Conservation (phyloP, 169 alveolate genomes). For the Cryptosporidium meleagridis region DNA sequence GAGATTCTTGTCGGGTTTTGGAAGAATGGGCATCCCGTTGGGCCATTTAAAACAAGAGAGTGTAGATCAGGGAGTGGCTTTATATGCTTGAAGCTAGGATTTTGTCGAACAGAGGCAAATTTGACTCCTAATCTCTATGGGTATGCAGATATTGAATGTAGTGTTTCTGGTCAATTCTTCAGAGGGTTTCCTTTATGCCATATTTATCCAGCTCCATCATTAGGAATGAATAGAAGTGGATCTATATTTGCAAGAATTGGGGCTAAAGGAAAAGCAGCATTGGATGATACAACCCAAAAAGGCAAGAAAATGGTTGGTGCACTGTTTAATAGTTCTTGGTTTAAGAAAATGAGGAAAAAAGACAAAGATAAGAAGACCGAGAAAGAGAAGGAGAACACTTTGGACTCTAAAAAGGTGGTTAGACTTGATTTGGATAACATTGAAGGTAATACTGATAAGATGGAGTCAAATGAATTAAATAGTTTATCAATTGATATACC, state of each 20-base stretch:
- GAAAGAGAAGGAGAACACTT: slow-evolving; percentile 39
- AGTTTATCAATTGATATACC: slow-evolving; percentile 1
- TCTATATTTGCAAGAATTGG: slow-evolving; percentile 64
- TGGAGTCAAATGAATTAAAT: neutral
- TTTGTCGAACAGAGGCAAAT: slow-evolving; percentile 30
- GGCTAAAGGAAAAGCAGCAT: slow-evolving; percentile 72
- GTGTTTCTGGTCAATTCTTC: slow-evolving; percentile 86
- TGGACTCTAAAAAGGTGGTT: slow-evolving; percentile 6
- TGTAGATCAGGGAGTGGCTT: slow-evolving; percentile 87
- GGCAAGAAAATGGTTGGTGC: slow-evolving; percentile 41
- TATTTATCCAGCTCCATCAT: slow-evolving; percentile 77
- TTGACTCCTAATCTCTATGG: slow-evolving; percentile 75
- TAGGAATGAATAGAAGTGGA: slow-evolving; percentile 36
- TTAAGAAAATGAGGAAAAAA: slow-evolving; percentile 37
- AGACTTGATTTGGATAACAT: neutral
- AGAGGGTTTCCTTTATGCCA: slow-evolving; percentile 86
- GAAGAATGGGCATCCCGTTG: slow-evolving; percentile 89
- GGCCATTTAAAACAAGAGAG: slow-evolving; percentile 88
- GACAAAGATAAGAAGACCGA: slow-evolving; percentile 28
- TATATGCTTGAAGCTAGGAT: slow-evolving; percentile 81
- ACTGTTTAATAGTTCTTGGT: slow-evolving; percentile 40
- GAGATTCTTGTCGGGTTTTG: slow-evolving; percentile 89
- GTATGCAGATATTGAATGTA: slow-evolving; percentile 87
- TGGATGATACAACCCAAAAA: slow-evolving; percentile 70
- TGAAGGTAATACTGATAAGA: neutral